Evolutionary conservation across 768 basidiomycete genomes (phyloP).

Genomic region (Leccinellum albellum): DNA sequence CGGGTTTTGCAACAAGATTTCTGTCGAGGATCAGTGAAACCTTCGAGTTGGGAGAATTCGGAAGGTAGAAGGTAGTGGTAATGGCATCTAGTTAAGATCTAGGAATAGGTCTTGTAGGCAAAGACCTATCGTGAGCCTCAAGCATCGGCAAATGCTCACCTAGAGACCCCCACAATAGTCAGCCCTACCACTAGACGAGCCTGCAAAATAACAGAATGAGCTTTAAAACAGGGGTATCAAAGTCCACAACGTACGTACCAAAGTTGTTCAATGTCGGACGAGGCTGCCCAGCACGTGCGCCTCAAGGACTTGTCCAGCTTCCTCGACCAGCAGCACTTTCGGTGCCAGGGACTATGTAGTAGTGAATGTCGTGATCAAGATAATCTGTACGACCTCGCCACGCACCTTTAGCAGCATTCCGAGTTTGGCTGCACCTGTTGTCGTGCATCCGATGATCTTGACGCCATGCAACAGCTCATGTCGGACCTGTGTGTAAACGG

Average conservation of each 20-base stretch:
- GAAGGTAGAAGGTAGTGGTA: too few relatives aligned
- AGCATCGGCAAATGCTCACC: too few relatives aligned
- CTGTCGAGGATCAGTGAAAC: too few relatives aligned
- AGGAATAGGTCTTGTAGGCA: too few relatives aligned
- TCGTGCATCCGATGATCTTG: constrained; percentile 74
- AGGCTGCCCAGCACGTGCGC: constrained; percentile 67
- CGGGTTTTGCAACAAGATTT: too few relatives aligned
- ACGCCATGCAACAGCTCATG: constrained; percentile 49
- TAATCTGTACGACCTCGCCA: neutral
- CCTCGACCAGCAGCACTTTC: constrained; percentile 67
- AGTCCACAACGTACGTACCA: constrained; percentile 30
- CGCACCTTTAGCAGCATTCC: constrained; percentile 52
- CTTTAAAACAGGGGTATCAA: neutral
- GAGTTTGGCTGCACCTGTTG: constrained; percentile 75
- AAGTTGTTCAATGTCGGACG: constrained; percentile 63
- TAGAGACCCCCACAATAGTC: too few relatives aligned
- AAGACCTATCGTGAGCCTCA: too few relatives aligned
- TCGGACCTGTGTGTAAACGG: constrained; percentile 40
- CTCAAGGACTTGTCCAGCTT: constrained; percentile 80
- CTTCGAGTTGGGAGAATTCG: too few relatives aligned
- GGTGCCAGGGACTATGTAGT: constrained; percentile 50
- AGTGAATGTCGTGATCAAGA: neutral
- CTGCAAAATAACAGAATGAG: too few relatives aligned
- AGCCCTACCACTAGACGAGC: too few relatives aligned
- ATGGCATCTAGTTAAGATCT: too few relatives aligned